These are phyloP conservation scores for Geum urbanum DNA, from an alignment of 306 rosid genomes.

Conservation along the genomic window DNA sequence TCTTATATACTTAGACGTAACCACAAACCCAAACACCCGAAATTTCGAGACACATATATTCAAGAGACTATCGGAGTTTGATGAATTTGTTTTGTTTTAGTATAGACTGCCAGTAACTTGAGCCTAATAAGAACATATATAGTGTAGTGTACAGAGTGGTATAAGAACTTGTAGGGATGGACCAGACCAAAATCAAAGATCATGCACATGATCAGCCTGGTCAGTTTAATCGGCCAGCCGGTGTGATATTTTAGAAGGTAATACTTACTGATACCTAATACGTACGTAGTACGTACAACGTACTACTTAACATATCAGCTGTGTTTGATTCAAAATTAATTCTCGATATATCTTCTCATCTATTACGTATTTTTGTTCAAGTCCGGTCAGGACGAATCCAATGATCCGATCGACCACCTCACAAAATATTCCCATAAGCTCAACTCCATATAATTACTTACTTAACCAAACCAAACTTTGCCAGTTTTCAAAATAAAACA, in stretches of 20 bases:
- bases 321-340: too few relatives aligned
- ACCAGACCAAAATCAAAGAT: not conserved
- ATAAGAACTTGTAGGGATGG: not conserved
- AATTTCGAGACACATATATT: not conserved
- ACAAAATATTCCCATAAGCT: too few relatives aligned
- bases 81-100: not conserved
- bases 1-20: not conserved
- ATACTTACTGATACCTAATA: slow-evolving; percentile 15
- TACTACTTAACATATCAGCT: too few relatives aligned
- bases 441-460: not conserved
- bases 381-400: too few relatives aligned
- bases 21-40: not conserved
- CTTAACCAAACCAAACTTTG: slow-evolving; percentile 33
- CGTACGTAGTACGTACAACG: too few relatives aligned
- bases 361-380: too few relatives aligned
- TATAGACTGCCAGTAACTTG: too few relatives aligned
- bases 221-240: slow-evolving; percentile 29
- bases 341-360: too few relatives aligned
- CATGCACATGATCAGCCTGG: slow-evolving; percentile 6
- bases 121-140: not conserved
- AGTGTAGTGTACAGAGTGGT: not conserved
- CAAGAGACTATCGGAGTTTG: not conserved
- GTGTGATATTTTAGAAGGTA: slow-evolving; percentile 25
- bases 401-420: too few relatives aligned
- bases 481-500: slow-evolving; percentile 37